A percentile compares a stretch with the other conserved stretches of the same genome.
Conservation (phyloP, 352 stramenopile genomes). For the Globisporangium lucens region DNA sequence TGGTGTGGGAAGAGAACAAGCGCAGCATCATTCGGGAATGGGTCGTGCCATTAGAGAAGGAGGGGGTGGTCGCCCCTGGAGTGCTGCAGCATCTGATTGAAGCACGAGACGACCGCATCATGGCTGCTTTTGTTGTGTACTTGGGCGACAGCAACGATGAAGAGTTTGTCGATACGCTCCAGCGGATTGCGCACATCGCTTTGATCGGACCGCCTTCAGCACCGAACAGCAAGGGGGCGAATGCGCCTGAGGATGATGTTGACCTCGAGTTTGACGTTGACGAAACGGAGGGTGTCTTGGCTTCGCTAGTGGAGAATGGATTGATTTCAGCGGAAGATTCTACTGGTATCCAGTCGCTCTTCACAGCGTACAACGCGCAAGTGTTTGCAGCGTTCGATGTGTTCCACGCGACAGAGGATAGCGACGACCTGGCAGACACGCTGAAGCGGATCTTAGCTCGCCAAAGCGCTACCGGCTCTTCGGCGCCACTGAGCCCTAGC, state of each 20-base stretch:
- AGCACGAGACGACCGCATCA: conserved; percentile 54
- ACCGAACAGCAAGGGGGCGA: background rate
- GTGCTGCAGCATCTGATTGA: conserved; percentile 45
- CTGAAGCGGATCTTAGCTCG: conserved; percentile 37
- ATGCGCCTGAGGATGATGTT: conserved; percentile 1
- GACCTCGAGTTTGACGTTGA: conserved; percentile 21
- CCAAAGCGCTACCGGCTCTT: background rate
- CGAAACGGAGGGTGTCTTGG: conserved; percentile 25
- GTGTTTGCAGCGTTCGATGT: conserved; percentile 62
- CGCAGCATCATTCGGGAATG: conserved; percentile 47
- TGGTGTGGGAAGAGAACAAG: conserved; percentile 58
- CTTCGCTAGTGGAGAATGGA: conserved; percentile 24
- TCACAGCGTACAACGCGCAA: conserved; percentile 32
- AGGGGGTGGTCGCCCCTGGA: conserved; percentile 26
- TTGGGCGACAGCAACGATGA: conserved; percentile 57
- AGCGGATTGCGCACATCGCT: conserved; percentile 43
- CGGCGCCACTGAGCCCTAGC: conserved; percentile 5
- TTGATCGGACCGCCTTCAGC: conserved; percentile 7
- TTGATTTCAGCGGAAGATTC: conserved; percentile 27
- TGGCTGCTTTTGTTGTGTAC: conserved; percentile 65
- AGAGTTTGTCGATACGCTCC: conserved; percentile 63
- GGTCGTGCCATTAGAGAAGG: conserved; percentile 44
- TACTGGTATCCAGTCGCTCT: conserved; percentile 24
- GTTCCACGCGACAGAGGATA: conserved; percentile 42
- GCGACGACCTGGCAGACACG: conserved; percentile 52